These are phyloP conservation scores for Rhizopogon rudus DNA, from an alignment of 768 basidiomycete genomes.

Conservation along the genomic window DNA sequence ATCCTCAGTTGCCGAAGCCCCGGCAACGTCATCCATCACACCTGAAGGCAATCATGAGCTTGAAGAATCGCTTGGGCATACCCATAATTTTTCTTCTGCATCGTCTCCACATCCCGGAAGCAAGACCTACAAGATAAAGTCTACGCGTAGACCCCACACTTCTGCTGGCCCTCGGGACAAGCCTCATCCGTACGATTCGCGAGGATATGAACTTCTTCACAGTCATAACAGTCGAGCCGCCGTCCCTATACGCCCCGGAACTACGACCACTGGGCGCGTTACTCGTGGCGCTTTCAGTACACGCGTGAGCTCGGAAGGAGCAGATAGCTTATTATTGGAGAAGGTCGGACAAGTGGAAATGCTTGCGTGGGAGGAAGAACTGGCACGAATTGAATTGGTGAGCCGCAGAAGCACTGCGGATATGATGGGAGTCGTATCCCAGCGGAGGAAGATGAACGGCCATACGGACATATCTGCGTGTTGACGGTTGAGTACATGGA, in stretches of 20 bases:
- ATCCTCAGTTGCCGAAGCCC: conserved; percentile 6
- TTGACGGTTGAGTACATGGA: conserved; percentile 16
- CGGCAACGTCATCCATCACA: conserved; percentile 4
- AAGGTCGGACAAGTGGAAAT: conserved; percentile 33
- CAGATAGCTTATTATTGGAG: conserved; percentile 24
- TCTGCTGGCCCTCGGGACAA: conserved; percentile 68
- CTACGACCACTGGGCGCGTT: conserved; percentile 13
- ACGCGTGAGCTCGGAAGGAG: conserved; percentile 46
- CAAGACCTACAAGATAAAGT: conserved; percentile 24
- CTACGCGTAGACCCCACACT: conserved; percentile 60
- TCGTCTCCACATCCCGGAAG: conserved; percentile 26
- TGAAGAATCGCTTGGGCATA: conserved; percentile 12
- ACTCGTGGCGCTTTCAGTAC: conserved; percentile 16
- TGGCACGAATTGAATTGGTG: conserved; percentile 61
- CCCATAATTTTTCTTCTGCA: conserved; percentile 23
- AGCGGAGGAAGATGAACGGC: conserved; percentile 20
- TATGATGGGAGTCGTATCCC: conserved; percentile 30
- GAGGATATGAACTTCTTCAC: conserved; percentile 9
- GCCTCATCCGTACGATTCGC: conserved; percentile 25
- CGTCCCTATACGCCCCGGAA: conserved; percentile 22
- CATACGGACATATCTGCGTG: conserved; percentile 18
- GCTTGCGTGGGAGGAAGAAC: conserved; percentile 76
- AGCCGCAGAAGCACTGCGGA: conserved; percentile 42
- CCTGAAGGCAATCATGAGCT: conserved; percentile 2
- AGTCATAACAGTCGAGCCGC: conserved; percentile 10